Base-by-base conservation (phyloP, 768 basidiomycete species). In the Rhodotorula paludigena region DNA sequence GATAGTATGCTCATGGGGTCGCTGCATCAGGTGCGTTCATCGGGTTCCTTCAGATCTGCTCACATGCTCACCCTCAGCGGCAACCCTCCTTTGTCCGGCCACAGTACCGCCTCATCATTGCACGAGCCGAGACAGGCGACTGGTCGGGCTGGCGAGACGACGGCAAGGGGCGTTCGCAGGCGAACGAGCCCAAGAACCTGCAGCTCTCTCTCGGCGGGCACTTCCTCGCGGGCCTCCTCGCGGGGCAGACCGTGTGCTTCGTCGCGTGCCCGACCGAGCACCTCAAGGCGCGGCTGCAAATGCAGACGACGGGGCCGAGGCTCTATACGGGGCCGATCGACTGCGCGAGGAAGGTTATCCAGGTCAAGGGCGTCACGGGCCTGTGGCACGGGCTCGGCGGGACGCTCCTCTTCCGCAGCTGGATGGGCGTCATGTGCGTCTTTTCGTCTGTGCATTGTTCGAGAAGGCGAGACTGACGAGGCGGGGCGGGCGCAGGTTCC, bases 241-340 rank as follows among this genome's bases (percentile, higher is more conserved):
- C 87, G 20, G 87, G 88, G 5, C 80, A 83, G 76, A 89, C 88
- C 7, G 88, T 87, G 83, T 86, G 74, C 66, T 68, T 86, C 25
- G 78, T 89, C 35, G 88, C 89, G 10, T 89, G 87, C 21, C 89
- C 89, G 1, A 83, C 90, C 44, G 89, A 91, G 76, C 82, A 86
- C 60, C 79, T 91, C 67, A 91, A 91, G 83, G 85, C 67, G 3
- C 67, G 86, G 74, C 80, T 88, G 35, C 87, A 88, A 74, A 80
- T 88, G 64, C 87, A 88, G 25, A 66, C 57, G n/a, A 75, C 80
- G 81, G 52, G 68, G 6, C 63, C 65, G n/a, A 64, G 67, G 39
- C 47, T 64, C 58, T 66, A 55, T 66, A 84, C 82, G 77, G 85
- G 83, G 30, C 87, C 83, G 35, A 83, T 86, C 70, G 86, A 87